Conservation (phyloP, 2,329 filamentous ascomycete species). For the Rhynchosporium graminicola region DNA sequence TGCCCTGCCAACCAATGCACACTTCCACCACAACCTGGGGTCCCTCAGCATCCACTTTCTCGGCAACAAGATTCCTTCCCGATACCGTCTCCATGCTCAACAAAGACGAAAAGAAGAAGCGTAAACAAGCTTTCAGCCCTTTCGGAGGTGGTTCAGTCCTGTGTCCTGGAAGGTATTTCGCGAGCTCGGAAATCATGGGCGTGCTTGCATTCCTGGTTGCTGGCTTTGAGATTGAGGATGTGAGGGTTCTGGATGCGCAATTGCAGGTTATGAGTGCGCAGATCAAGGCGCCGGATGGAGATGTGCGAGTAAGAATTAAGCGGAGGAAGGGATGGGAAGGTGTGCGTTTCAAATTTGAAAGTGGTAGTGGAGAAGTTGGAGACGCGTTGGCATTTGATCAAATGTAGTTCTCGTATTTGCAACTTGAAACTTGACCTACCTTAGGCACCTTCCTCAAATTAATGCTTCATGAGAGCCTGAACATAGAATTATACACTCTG, state of each 20-base stretch:
- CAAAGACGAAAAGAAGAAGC: conserved; percentile 18
- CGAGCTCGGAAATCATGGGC: conserved; percentile 42
- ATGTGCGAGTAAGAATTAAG: conserved; percentile 21
- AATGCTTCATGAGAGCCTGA: no score
- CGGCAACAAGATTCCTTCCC: conserved; percentile 25
- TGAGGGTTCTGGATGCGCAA: conserved; percentile 18
- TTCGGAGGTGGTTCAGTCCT: conserved; percentile 44
- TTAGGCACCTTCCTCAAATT: no score
- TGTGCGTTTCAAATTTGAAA: conserved; percentile 20
- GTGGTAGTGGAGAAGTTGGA: background rate
- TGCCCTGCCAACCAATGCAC: conserved; percentile 47
- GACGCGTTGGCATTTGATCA: background rate
- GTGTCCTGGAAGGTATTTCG: conserved; percentile 44
- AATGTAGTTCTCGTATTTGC: background rate
- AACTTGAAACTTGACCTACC: no score
- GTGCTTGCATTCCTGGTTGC: conserved; percentile 39
- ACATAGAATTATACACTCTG: no score
- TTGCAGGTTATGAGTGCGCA: conserved; percentile 22
- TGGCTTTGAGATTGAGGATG: conserved; percentile 35
- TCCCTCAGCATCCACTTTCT: conserved; percentile 45
- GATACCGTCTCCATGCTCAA: conserved; percentile 17
- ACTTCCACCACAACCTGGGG: conserved; percentile 46
- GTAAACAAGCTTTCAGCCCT: conserved; percentile 38
- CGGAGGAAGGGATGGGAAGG: conserved; percentile 30
- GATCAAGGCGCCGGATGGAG: conserved; percentile 25